Conservation (phyloP, 1,284 basidiomycete species). For the Peniophora sp. region DNA sequence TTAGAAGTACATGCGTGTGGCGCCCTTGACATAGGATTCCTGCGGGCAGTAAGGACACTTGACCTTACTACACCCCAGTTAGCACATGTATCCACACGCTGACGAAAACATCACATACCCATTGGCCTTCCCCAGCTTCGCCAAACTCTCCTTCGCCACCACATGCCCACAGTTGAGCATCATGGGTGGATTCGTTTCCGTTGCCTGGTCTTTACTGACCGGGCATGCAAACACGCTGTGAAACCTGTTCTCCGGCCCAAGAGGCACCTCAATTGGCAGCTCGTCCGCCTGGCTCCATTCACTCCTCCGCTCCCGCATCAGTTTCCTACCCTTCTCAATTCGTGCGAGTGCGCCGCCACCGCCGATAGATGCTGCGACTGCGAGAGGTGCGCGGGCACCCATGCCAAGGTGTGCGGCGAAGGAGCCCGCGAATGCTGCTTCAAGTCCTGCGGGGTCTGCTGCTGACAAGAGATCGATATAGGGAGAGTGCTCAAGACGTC, state of each 20-base stretch:
- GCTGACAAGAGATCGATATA: slow-evolving; percentile 70
- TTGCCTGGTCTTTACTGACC: slow-evolving; percentile 95
- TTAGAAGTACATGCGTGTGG: slow-evolving; percentile 71
- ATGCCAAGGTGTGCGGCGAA: slow-evolving; percentile 84
- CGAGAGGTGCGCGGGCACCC: slow-evolving; percentile 81
- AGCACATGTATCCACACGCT: not conserved
- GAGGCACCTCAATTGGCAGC: slow-evolving; percentile 92
- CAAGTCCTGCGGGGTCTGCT: slow-evolving; percentile 66
- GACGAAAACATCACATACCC: slow-evolving; percentile 50
- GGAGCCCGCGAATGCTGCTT: slow-evolving; percentile 80
- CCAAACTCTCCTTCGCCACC: slow-evolving; percentile 81
- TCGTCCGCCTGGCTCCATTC: slow-evolving; percentile 90
- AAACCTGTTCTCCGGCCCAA: slow-evolving; percentile 81
- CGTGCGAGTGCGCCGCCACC: slow-evolving; percentile 82
- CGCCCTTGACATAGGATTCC: slow-evolving; percentile 53
- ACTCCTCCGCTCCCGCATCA: slow-evolving; percentile 87
- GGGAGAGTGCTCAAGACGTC: slow-evolving; percentile 56
- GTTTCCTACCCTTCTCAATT: slow-evolving; percentile 88
- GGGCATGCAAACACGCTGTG: slow-evolving; percentile 98
- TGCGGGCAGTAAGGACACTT: slow-evolving; percentile 89
- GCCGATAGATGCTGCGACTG: slow-evolving; percentile 86
- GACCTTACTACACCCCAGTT: slow-evolving; percentile 47
- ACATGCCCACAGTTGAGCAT: slow-evolving; percentile 97
- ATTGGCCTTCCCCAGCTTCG: slow-evolving; percentile 78
- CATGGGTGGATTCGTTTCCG: slow-evolving; percentile 92